These are phyloP conservation scores for Microcera coccophila DNA, from an alignment of 2,329 filamentous ascomycete species.

Conservation along the genomic window DNA sequence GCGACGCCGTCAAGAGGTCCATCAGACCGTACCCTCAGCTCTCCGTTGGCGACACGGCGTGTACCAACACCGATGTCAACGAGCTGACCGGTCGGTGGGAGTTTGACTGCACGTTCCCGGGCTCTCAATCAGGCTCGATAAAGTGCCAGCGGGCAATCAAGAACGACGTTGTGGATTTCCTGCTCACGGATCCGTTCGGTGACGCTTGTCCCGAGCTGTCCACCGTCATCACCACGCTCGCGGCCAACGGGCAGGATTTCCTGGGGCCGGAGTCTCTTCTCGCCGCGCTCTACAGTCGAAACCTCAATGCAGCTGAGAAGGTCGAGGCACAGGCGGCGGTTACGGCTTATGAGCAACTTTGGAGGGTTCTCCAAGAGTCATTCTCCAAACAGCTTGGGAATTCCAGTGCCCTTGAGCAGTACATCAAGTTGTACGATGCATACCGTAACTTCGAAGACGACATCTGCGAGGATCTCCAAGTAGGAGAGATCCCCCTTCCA, in stretches of 20 bases:
- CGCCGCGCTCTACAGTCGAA: conserved; percentile 24
- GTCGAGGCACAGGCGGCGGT: conserved; percentile 27
- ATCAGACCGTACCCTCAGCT: conserved; percentile 30
- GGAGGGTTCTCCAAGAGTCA: conserved; percentile 29
- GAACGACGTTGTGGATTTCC: conserved; percentile 31
- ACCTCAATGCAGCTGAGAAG: conserved; percentile 16
- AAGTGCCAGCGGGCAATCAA: conserved; percentile 32
- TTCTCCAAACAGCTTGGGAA: conserved; percentile 25
- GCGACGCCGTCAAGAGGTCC: conserved; percentile 23
- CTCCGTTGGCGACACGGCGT: conserved; percentile 30
- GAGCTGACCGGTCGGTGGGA: conserved; percentile 29
- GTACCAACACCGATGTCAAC: conserved; percentile 27
- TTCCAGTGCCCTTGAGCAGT: conserved; percentile 28
- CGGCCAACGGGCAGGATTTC: conserved; percentile 26
- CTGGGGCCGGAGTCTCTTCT: conserved; percentile 25
- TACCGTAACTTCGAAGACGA: conserved; percentile 30
- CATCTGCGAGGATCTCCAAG: conserved; percentile 34
- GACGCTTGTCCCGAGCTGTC: conserved; percentile 34
- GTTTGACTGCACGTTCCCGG: conserved; percentile 37
- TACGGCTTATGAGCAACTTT: conserved; percentile 28
- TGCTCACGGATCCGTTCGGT: conserved; percentile 34
- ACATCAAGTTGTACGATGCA: conserved; percentile 31
- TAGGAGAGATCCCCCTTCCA: conserved; percentile 28
- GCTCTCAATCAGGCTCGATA: conserved; percentile 25
- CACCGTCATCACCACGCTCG: conserved; percentile 33